Conservation (phyloP, 2,329 filamentous ascomycete species). For the Fusarium praegraminearum region DNA sequence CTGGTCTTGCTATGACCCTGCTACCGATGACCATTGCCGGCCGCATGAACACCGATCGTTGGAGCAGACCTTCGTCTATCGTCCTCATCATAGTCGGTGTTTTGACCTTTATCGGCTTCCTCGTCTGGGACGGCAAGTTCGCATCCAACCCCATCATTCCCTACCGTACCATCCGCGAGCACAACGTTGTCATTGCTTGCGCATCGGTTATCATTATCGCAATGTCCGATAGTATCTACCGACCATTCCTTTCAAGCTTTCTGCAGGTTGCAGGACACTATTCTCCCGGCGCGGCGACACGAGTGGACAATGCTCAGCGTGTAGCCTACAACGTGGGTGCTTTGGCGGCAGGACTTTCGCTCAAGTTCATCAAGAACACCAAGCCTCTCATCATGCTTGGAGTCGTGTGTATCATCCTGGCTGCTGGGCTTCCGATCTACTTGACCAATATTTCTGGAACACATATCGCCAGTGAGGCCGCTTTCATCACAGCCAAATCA, state of each 20-base stretch:
- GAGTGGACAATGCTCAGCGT: conserved; percentile 32
- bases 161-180: conserved; percentile 32
- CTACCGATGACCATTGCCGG: conserved; percentile 36
- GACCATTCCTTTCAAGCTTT: conserved; percentile 32
- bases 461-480: conserved; percentile 30
- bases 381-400: conserved; percentile 34
- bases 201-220: conserved; percentile 30
- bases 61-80: conserved; percentile 30
- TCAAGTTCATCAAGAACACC: conserved; percentile 35
- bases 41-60: conserved; percentile 31
- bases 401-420: conserved; percentile 26
- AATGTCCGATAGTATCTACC: conserved; percentile 38
- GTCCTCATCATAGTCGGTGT: conserved; percentile 28
- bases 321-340: conserved; percentile 33
- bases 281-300: conserved; percentile 30
- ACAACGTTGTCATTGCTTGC: conserved; percentile 35
- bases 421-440: conserved; percentile 32
- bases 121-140: conserved; percentile 31
- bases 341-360: not conserved
- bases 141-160: conserved; percentile 32
- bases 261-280: conserved; percentile 29
- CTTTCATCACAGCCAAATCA: conserved; percentile 30
- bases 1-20: conserved; percentile 33
- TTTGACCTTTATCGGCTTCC: conserved; percentile 16
- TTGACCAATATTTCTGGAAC: conserved; percentile 35